These are phyloP conservation scores for Botryotinia convoluta DNA, from an alignment of 2,329 filamentous ascomycete species.

Conservation along the genomic window DNA sequence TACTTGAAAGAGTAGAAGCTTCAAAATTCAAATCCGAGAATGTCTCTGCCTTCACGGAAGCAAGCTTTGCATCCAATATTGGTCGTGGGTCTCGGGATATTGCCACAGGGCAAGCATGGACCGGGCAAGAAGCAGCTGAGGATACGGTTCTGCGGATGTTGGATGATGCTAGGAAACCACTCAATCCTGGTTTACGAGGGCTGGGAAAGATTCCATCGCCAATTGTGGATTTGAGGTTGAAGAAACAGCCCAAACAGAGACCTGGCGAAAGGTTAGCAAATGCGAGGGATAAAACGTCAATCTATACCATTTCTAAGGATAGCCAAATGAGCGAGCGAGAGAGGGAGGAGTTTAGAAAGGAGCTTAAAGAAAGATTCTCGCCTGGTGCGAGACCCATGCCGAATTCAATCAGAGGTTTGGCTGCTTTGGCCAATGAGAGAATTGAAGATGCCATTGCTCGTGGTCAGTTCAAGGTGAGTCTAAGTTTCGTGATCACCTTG, in stretches of 20 bases:
- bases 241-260: slow-evolving; percentile 41
- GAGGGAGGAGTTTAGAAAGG: slow-evolving; percentile 64
- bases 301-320: slow-evolving; percentile 52
- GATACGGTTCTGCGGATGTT: slow-evolving; percentile 84
- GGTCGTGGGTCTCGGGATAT: slow-evolving; percentile 66
- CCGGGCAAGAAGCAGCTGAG: slow-evolving; percentile 68
- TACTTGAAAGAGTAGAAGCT: slow-evolving; percentile 56
- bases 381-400: slow-evolving; percentile 72
- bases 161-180: slow-evolving; percentile 72
- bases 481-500: neutral
- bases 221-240: slow-evolving; percentile 53
- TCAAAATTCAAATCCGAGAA: slow-evolving; percentile 53
- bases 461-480: slow-evolving; percentile 68
- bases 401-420: slow-evolving; percentile 72
- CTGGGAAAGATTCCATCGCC: slow-evolving; percentile 45
- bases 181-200: slow-evolving; percentile 51
- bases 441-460: slow-evolving; percentile 93
- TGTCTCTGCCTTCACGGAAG: slow-evolving; percentile 48
- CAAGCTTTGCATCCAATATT: slow-evolving; percentile 53
- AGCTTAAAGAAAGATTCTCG: slow-evolving; percentile 78
- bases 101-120: slow-evolving; percentile 71
- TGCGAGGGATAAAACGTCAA: slow-evolving; percentile 56
- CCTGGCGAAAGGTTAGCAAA: slow-evolving; percentile 50
- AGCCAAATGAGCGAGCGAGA: slow-evolving; percentile 66
- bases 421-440: slow-evolving; percentile 80